Evolutionary conservation across 2,329 filamentous ascomycete species (phyloP).

Genomic region (Beauveria asiatica): DNA sequence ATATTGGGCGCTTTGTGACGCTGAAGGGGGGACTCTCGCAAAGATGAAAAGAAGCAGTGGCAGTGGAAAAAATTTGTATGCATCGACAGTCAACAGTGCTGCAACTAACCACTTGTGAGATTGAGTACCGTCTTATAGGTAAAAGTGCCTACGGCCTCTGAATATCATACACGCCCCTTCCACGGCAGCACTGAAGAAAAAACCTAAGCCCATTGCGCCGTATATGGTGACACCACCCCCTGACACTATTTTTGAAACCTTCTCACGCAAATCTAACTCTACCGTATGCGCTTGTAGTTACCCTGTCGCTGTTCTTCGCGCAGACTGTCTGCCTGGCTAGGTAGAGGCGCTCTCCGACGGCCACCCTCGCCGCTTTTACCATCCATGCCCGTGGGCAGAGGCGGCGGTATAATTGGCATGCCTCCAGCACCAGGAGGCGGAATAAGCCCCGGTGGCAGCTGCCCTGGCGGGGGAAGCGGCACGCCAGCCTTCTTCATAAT

Average conservation of each 20-base stretch:
- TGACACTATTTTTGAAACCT: no score
- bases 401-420: constrained; percentile 30
- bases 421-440: constrained; percentile 30
- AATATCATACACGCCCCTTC: no score
- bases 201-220: no score
- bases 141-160: no score
- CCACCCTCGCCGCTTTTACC: constrained; percentile 24
- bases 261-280: neutral
- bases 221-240: no score
- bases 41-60: no score
- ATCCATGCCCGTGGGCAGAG: constrained; percentile 27
- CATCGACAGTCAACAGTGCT: no score
- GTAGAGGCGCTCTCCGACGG: constrained; percentile 57
- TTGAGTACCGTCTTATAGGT: no score
- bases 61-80: no score
- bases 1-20: neutral
- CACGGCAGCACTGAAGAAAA: no score
- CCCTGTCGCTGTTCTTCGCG: constrained; percentile 64
- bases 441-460: constrained; percentile 36
- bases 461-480: constrained; percentile 46
- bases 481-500: constrained; percentile 59
- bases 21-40: no score
- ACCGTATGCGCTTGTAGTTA: constrained; percentile 39
- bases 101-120: no score
- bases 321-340: constrained; percentile 76